These are phyloP conservation scores for Cadophora malorum DNA, from an alignment of 2,329 filamentous ascomycete genomes.

Conservation along the genomic window DNA sequence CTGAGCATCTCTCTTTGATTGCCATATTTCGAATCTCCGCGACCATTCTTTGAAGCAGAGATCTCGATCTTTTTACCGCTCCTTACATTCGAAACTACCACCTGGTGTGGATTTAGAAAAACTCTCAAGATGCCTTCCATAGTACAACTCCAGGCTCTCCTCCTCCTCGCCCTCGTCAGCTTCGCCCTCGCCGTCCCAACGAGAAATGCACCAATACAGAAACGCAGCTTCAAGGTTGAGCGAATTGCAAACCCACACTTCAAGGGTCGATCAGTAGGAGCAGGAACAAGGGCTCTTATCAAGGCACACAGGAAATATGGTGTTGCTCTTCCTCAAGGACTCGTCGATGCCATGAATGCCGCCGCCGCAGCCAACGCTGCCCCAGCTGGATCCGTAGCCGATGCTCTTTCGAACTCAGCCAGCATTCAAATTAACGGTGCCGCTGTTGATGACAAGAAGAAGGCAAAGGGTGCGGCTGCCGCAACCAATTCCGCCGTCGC, in stretches of 20 bases:
- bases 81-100: conserved; percentile 37
- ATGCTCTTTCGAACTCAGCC: conserved; percentile 26
- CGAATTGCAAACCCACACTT: conserved; percentile 52
- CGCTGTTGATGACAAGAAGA: conserved; percentile 19
- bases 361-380: conserved; percentile 21
- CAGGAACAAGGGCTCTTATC: conserved; percentile 57
- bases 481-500: conserved; percentile 16
- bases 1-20: conserved; percentile 38
- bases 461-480: conserved; percentile 13
- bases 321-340: conserved; percentile 55
- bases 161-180: conserved; percentile 55
- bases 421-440: background rate
- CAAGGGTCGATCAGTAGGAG: conserved; percentile 42
- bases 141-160: conserved; percentile 44
- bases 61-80: conserved; percentile 27
- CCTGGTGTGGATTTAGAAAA: conserved; percentile 43
- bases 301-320: conserved; percentile 74
- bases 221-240: conserved; percentile 45
- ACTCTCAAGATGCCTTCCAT: conserved; percentile 43
- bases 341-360: conserved; percentile 48
- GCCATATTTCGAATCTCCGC: conserved; percentile 12
- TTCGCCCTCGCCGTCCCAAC: conserved; percentile 55
- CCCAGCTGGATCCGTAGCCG: conserved; percentile 17
- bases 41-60: conserved; percentile 28
- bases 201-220: conserved; percentile 52